Evolutionary conservation across 176 grass and related monocot genomes (phyloP).

Genomic region (Eleusine indica): DNA sequence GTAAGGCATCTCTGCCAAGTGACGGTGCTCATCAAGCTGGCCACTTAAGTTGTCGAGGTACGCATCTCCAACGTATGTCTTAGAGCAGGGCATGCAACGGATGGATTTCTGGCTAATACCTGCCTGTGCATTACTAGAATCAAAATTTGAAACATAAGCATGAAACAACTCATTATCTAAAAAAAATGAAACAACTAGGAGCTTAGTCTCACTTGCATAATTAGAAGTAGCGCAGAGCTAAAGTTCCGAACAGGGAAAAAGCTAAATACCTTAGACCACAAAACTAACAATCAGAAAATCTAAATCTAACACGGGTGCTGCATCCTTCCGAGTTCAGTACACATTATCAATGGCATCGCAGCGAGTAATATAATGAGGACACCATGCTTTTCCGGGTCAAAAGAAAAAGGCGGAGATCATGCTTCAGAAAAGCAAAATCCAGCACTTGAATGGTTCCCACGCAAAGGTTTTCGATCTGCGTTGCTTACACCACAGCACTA

Average conservation of each 20-base stretch:
- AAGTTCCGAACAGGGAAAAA: not conserved
- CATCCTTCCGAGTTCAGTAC: not conserved
- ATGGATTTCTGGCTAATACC: slow-evolving; percentile 10
- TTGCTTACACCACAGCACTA: not conserved
- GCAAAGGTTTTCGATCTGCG: not conserved
- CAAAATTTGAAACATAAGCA: not conserved
- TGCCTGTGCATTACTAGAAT: slow-evolving; percentile 28
- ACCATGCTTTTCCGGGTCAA: not conserved
- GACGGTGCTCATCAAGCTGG: slow-evolving; percentile 27
- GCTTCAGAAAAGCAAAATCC: not conserved
- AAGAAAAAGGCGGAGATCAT: not conserved
- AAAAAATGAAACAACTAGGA: not conserved
- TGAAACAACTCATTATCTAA: not conserved
- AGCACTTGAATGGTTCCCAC: not conserved
- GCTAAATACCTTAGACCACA: not conserved
- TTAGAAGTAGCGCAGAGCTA: not conserved
- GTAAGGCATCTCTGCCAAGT: slow-evolving; percentile 33
- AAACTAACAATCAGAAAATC: not conserved
- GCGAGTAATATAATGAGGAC: not conserved
- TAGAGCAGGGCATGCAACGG: slow-evolving; percentile 53
- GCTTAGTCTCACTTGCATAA: not conserved
- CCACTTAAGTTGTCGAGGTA: not conserved
- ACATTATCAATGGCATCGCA: not conserved
- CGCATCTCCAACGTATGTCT: slow-evolving; percentile 39
- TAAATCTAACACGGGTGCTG: not conserved